Evolutionary conservation across 2,329 filamentous ascomycete genomes (phyloP).

Genomic region (Decorospora gaudefroyi): DNA sequence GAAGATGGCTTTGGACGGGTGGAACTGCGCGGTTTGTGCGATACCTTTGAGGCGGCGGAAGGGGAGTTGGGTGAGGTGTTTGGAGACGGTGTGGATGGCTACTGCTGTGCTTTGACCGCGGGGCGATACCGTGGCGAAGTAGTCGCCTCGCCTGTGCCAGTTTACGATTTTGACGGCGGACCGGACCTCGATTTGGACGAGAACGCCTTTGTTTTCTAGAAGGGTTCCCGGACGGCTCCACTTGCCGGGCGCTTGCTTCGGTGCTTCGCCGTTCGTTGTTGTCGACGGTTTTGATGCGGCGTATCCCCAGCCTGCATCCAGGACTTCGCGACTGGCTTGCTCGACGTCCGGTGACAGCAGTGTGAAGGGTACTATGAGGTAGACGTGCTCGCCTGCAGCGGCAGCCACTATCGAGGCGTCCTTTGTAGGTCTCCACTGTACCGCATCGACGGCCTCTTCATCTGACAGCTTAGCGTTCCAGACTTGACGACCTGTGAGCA

Average conservation of each 20-base stretch:
- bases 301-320: slow-evolving; percentile 92
- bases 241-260: slow-evolving; percentile 75
- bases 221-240: slow-evolving; percentile 79
- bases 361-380: slow-evolving; percentile 72
- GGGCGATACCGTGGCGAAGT: slow-evolving; percentile 89
- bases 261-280: slow-evolving; percentile 57
- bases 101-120: slow-evolving; percentile 77
- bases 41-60: slow-evolving; percentile 78
- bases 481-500: slow-evolving; percentile 81
- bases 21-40: slow-evolving; percentile 90
- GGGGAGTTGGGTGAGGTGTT: slow-evolving; percentile 91
- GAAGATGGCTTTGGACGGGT: slow-evolving; percentile 88
- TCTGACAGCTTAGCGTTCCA: slow-evolving; percentile 81
- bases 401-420: slow-evolving; percentile 82
- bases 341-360: slow-evolving; percentile 74
- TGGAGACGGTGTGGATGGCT: slow-evolving; percentile 91
- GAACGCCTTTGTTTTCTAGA: slow-evolving; percentile 76
- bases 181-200: slow-evolving; percentile 78
- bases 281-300: slow-evolving; percentile 67
- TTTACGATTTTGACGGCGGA: slow-evolving; percentile 82
- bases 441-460: slow-evolving; percentile 78
- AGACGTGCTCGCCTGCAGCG: slow-evolving; percentile 81
- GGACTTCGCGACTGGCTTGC: slow-evolving; percentile 71
- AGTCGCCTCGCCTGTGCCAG: slow-evolving; percentile 94
- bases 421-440: slow-evolving; percentile 85